These are phyloP conservation scores for Pyrenochaeta sp. DNA, from an alignment of 2,329 filamentous ascomycete genomes.

Conservation along the genomic window DNA sequence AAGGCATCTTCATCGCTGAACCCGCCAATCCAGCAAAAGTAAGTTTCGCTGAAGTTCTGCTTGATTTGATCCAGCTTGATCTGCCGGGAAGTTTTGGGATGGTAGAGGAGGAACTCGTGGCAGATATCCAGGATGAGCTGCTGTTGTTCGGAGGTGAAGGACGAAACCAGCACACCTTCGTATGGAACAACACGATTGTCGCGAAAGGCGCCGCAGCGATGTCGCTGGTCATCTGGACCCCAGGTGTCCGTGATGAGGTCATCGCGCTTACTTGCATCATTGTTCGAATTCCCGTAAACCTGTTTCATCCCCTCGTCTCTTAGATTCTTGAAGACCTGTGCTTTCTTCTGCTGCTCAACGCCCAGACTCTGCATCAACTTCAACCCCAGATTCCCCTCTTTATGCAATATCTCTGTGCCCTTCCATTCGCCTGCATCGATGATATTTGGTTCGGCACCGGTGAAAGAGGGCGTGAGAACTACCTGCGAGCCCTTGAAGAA, in stretches of 20 bases:
- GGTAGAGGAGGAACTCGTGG: constrained; percentile 72
- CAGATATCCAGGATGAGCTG: constrained; percentile 66
- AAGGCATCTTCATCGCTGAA: constrained; percentile 73
- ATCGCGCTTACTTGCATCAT: constrained; percentile 40
- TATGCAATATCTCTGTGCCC: constrained; percentile 72
- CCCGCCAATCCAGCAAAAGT: constrained; percentile 81
- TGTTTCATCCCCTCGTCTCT: constrained; percentile 71
- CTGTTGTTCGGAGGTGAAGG: constrained; percentile 61
- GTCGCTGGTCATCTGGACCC: constrained; percentile 83
- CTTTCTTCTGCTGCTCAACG: constrained; percentile 55
- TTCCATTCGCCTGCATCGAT: constrained; percentile 71
- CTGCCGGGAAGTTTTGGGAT: constrained; percentile 65
- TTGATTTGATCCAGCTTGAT: constrained; percentile 65
- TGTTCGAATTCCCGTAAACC: constrained; percentile 39
- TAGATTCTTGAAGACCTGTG: constrained; percentile 67
- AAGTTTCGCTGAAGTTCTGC: constrained; percentile 71
- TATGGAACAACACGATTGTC: constrained; percentile 81
- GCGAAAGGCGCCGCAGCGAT: constrained; percentile 78
- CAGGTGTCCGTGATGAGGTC: constrained; percentile 66
- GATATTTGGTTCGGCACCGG: constrained; percentile 79
- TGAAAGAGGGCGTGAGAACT: constrained; percentile 77
- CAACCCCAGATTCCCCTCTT: constrained; percentile 71
- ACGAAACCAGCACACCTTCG: constrained; percentile 67
- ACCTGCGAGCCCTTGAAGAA: constrained; percentile 73
- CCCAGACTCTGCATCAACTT: constrained; percentile 72